These are phyloP conservation scores for Penicillium olsonii DNA, from an alignment of 2,329 filamentous ascomycete genomes.

Conservation along the genomic window DNA sequence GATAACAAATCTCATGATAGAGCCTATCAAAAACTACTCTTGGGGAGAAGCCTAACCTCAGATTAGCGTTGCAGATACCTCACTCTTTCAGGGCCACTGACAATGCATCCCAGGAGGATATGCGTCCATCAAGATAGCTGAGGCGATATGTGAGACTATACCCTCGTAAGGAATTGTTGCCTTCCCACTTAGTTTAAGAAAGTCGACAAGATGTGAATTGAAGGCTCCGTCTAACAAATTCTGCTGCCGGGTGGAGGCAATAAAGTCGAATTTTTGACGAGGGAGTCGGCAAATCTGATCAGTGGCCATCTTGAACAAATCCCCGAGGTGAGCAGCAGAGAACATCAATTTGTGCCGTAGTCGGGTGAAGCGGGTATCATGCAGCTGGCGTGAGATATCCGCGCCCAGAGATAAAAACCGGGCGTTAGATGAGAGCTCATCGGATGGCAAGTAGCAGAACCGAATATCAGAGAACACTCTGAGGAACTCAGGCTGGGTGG, in stretches of 20 bases:
- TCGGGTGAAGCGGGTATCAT: not conserved
- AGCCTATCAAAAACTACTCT: not conserved
- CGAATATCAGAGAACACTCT: slow-evolving; percentile 8
- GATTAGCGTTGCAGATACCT: not conserved
- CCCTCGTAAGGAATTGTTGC: slow-evolving; percentile 6
- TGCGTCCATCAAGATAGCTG: slow-evolving; percentile 11
- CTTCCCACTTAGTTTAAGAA: slow-evolving; percentile 5
- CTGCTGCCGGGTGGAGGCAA: slow-evolving; percentile 1
- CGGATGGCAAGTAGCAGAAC: slow-evolving; percentile 1
- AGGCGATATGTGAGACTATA: slow-evolving; percentile 11
- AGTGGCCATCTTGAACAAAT: slow-evolving; percentile 7
- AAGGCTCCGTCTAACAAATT: slow-evolving; percentile 7
- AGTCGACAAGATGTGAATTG: slow-evolving; percentile 5
- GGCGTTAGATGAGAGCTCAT: slow-evolving; percentile 4
- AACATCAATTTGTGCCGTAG: slow-evolving; percentile 1
- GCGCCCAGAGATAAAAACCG: slow-evolving; percentile 3
- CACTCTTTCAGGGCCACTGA: not conserved
- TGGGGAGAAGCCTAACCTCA: not conserved
- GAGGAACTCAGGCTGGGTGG: slow-evolving; percentile 1
- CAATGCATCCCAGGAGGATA: slow-evolving; percentile 8
- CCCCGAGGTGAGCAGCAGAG: slow-evolving; percentile 3
- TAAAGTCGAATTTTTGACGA: slow-evolving; percentile 8
- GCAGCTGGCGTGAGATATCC: slow-evolving; percentile 1
- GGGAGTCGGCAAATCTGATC: not conserved
- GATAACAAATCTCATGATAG: not conserved